phyloP scores from a whole-genome alignment of 2,329 filamentous ascomycete species.

The Xylariaceae sp. region DNA sequence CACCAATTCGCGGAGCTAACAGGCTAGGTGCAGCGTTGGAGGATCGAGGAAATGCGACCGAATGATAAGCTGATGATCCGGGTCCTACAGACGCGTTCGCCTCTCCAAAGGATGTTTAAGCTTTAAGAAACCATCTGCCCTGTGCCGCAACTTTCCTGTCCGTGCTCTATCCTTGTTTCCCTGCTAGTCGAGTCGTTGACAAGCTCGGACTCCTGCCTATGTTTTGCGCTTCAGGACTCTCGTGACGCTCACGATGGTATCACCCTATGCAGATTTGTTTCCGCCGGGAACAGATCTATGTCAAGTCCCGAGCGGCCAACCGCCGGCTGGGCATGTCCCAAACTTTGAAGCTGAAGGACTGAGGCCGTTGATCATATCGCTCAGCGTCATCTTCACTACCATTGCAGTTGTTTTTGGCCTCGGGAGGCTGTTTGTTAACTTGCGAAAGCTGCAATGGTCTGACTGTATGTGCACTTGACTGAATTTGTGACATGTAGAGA shows the following conservation, averaged over 20 bases:
- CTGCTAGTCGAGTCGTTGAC: not conserved
- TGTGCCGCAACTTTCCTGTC: not conserved
- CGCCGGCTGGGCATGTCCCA: constrained; percentile 3
- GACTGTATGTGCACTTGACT: constrained; percentile 5
- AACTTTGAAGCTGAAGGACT: constrained; percentile 6
- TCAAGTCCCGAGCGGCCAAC: constrained; percentile 6
- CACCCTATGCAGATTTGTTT: constrained; percentile 6
- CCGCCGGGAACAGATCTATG: constrained; percentile 13
- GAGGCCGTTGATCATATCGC: not conserved
- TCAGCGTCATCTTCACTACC: constrained; percentile 6
- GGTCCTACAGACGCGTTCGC: no score
- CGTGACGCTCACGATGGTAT: constrained; percentile 3
- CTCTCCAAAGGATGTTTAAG: no score
- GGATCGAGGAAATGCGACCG: no score
- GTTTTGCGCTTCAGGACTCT: not conserved
- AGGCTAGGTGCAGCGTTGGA: no score
- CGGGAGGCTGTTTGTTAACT: constrained; percentile 5
- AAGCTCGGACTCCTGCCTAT: not conserved
- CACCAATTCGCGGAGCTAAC: no score
- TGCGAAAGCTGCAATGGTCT: not conserved
- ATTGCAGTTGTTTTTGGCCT: constrained; percentile 4
- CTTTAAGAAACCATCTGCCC: no score
- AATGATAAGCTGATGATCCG: no score
- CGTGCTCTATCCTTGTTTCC: not conserved
- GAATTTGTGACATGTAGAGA: not conserved